Evolutionary conservation across 805 yeast species (phyloP), one percentile per base, ranked within the genome.

Genomic region (Suhomyces sp.): DNA sequence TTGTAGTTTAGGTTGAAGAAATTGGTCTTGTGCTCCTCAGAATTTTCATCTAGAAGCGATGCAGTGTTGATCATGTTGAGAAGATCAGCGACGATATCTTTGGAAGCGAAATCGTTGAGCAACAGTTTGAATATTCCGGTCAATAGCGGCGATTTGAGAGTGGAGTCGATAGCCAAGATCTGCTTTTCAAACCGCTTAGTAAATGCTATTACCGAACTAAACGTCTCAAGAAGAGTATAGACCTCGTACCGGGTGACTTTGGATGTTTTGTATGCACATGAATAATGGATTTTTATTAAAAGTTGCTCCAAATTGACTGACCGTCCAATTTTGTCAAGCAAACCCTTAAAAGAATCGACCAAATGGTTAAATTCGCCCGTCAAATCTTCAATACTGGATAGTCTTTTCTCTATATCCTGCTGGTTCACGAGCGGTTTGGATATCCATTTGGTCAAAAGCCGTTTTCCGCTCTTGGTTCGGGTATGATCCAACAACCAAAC

Each of bases 401-500:
- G 69, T 22, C 99, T 76, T n/a, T 76, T 74, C 50, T 79, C 76
- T 2, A 94, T 86, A 7, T 69, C 69, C 1, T 69, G 74, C 27
- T 75, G 70, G 43, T 83, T 76, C 0, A 81, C 67, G 20, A 92
- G 73, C 1, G 99, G 99, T 53, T 78, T 74, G 1, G 83, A 75
- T 0, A 92, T 69, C 99, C 99, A 94, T 37, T 79, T 72, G 25
- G 77, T 74, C 12, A 94, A 65, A 53, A 82, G 59, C 49, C 97
- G 68, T 44, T 75, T 78, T 0, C 99, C 99, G 66, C 86, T 86
- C 25, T 78, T 75, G 0, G 98, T 89, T 31, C 82, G 70, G 0
- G 98, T 89, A 57, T 87, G 91, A 63, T 93, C 87, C 53, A 94
- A 59, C 2, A 89, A 72, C 91, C 96, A 89, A 13, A 88, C 64